Evolutionary conservation across 2,329 filamentous ascomycete genomes (phyloP), one percentile per base, ranked within the genome.

Genomic region (Beauveria sp.): DNA sequence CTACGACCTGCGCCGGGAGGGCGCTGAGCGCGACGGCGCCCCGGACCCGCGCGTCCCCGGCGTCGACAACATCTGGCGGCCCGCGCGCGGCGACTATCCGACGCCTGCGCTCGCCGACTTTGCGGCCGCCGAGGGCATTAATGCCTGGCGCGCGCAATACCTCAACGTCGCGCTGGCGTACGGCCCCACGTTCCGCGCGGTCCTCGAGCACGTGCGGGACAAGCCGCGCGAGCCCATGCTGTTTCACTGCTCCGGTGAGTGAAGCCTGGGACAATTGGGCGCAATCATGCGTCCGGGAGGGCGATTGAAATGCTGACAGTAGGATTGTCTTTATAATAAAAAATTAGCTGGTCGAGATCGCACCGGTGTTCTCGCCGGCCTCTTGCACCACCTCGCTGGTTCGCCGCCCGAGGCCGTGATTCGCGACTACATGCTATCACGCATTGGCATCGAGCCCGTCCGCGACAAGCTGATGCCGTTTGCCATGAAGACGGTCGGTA

Each of bases 161-260:
- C 64, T 81, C 63, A 74, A 76, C 58, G 74, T 83, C 50, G 65
- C 80, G 53, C 67, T 73, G 9, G 69, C 73, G 18, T 82, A 83
- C 67, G 66, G 62, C 58, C 73, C 73, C 7, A 74, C 71, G 22
- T 77, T 81, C 65, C 73, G 69, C 45, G 74, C 73, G 7, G 71
- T 84, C 6, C 72, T 84, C 28, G 74, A 80, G 67, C 77, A 79
- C 62, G 72, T 83, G 10, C 71, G 78, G 55, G 80, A 83, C 64
- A 70, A 73, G 12, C 76, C 77, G 8, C 62, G 67, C 0, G 75
- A 80, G 67, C 74, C 76, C 18, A 75, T 83, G 63, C 64, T 84
- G 53, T 78, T 84, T 46, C 82, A 85, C 68, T 85, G 82, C 68
- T 82, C 78, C 9, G 81, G 81, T 82, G 66, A 66, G 75, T 70